Base-by-base conservation (phyloP, 306 rosid genomes). In the Rosa lucieae region DNA sequence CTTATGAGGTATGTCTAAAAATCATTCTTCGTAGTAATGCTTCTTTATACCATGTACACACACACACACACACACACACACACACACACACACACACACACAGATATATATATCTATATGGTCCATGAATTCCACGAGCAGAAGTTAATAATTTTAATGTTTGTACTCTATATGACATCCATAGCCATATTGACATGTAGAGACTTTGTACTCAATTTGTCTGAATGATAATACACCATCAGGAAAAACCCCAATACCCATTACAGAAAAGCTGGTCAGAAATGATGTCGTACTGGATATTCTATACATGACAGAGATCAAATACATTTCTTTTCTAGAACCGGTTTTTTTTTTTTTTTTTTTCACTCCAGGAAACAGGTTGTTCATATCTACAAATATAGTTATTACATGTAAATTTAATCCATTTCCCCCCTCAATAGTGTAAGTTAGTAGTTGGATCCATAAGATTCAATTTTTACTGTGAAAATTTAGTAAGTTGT, bases 1-100 rank as follows among this genome's bases (percentile, higher is more conserved):
- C 90, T 53, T 95, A 86, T 75, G 93, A 90, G 97, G 99, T 91
- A 78, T 87, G 87, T 66, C 77, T 80, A 76, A 77, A 75, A 72
- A 23, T 66, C 80, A 15, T 47, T 72, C 56, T 52, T 43, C 81
- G 12, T 37, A 48, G 65, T 56, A 44, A 62, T 67, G 26, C 39
- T 86, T 80, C 71, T 32, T 75, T 79, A 61, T 32, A 21, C 40
- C 2, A 9, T 13, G 35, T 29, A 18, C 23, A n/a, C 51, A 55
- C 6, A 13, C 53, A 48, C 53, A 48, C 52, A 48, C 51, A 55
- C 6, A 13, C 53, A 48, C 53, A 48, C 52, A 48, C 51, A 55
- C 6, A 13, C 53, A 48, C 53, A 48, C 52, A 48, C 51, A 55
- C 6, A 13, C 51, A 55, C 6, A 13, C 53, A 48, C 53, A 48